These are phyloP conservation scores for Marchantia polymorpha DNA, from an alignment of 225 moss, liverwort and hornwort species.

Conservation along the genomic window DNA sequence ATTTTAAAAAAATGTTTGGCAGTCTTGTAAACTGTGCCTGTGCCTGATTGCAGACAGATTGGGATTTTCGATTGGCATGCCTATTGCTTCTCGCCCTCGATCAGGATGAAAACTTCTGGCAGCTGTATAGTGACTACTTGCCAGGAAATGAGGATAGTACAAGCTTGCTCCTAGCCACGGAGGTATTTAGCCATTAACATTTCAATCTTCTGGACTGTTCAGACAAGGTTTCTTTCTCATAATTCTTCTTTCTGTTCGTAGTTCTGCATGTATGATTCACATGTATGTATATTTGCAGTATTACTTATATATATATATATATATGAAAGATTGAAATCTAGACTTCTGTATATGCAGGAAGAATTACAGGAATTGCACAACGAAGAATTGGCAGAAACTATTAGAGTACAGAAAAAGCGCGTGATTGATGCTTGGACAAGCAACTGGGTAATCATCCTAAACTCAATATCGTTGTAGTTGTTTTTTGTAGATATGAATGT, in stretches of 20 bases:
- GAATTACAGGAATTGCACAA: conserved; percentile 81
- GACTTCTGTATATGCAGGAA: conserved; percentile 45
- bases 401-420: conserved; percentile 60
- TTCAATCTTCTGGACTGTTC: not conserved
- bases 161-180: conserved; percentile 74
- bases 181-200: conserved; percentile 39
- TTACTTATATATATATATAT: no score
- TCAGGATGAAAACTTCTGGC: conserved; percentile 88
- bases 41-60: conserved; percentile 59
- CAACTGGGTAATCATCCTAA: conserved; percentile 60
- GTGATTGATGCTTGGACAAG: conserved; percentile 66
- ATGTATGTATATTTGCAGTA: no score
- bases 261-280: not conserved
- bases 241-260: not conserved
- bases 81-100: conserved; percentile 79
- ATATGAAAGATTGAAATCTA: not conserved
- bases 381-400: conserved; percentile 54
- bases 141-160: conserved; percentile 77
- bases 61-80: conserved; percentile 87
- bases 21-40: not conserved
- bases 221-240: not conserved
- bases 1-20: not conserved
- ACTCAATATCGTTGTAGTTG: not conserved
- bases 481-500: not conserved
- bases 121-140: conserved; percentile 83